Evolutionary conservation across 83 land plant species (phyloP).

Genomic region (Diphasiastrum complanatum): DNA sequence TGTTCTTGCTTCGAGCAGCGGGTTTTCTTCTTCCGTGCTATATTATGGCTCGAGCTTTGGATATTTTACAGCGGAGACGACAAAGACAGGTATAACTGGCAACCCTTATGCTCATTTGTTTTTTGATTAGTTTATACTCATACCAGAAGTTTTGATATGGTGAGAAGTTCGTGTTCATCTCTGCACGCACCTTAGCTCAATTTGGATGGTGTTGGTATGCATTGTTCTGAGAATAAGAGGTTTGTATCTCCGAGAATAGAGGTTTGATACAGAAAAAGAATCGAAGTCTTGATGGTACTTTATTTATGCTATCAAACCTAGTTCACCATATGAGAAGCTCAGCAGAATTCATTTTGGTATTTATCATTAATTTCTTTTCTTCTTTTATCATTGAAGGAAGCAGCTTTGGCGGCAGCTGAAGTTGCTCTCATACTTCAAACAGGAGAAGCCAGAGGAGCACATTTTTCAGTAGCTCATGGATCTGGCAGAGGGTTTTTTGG

Average conservation of each 20-base stretch:
- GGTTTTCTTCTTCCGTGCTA: constrained; percentile 36
- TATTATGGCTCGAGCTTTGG: constrained; percentile 31
- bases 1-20: constrained; percentile 25
- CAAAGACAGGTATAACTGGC: constrained; percentile 16
- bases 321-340: not conserved
- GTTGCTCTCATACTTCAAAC: constrained; percentile 22
- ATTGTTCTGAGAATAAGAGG: not conserved
- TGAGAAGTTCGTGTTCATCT: not conserved
- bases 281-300: not conserved
- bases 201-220: not conserved
- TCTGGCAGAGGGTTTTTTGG: constrained; percentile 9
- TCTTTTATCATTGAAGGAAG: constrained; percentile 5
- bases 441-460: constrained; percentile 11
- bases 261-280: not conserved
- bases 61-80: constrained; percentile 24
- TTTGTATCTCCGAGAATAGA: not conserved
- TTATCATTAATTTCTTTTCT: not conserved
- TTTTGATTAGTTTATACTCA: not conserved
- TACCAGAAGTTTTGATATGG: not conserved
- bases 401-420: constrained; percentile 21
- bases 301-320: not conserved
- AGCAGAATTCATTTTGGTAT: not conserved
- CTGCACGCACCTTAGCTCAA: not conserved
- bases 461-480: constrained; percentile 4
- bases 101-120: not conserved